Conservation (phyloP, 2,329 filamentous ascomycete genomes). For the Cladosporium sp. region DNA sequence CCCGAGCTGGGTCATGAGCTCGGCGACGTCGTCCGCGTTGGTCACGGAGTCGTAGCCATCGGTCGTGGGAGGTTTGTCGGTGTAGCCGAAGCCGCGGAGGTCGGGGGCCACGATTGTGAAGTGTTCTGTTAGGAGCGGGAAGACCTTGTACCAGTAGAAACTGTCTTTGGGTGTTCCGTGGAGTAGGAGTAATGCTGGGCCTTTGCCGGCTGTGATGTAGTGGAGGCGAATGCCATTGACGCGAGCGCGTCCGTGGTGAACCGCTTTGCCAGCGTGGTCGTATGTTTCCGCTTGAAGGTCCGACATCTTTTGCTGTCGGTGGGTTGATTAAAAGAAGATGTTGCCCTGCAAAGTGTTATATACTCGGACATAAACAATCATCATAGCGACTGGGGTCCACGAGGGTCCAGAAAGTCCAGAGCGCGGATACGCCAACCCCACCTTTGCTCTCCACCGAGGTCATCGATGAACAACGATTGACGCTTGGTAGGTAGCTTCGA, state of each 20-base stretch:
- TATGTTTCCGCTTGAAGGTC: slow-evolving; percentile 24
- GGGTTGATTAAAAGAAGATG: too few relatives aligned
- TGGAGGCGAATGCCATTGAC: slow-evolving; percentile 31
- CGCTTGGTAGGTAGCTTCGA: background rate
- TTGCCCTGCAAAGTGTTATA: too few relatives aligned
- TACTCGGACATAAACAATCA: background rate
- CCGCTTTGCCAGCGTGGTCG: slow-evolving; percentile 24
- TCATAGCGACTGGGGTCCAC: background rate
- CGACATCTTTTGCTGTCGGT: background rate
- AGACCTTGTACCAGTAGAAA: slow-evolving; percentile 34
- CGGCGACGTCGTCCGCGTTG: slow-evolving; percentile 31
- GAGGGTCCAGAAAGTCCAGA: background rate
- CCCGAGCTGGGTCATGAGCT: slow-evolving; percentile 31
- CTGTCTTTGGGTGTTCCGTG: slow-evolving; percentile 30
- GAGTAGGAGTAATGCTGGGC: slow-evolving; percentile 26
- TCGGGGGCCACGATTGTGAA: slow-evolving; percentile 35
- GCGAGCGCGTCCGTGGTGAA: slow-evolving; percentile 26
- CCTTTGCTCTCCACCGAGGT: slow-evolving; percentile 3
- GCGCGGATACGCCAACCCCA: slow-evolving; percentile 4
- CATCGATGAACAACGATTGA: slow-evolving; percentile 1
- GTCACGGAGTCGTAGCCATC: slow-evolving; percentile 34
- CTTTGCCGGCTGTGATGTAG: slow-evolving; percentile 28
- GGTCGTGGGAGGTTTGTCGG: slow-evolving; percentile 34
- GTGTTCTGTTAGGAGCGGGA: slow-evolving; percentile 30
- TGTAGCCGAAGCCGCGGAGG: slow-evolving; percentile 34